Percentiles rank a stretch among this genome's conserved stretches.
These are phyloP conservation scores for Cercospora zeina DNA, from an alignment of 2,329 filamentous ascomycete genomes.

Conservation along the genomic window DNA sequence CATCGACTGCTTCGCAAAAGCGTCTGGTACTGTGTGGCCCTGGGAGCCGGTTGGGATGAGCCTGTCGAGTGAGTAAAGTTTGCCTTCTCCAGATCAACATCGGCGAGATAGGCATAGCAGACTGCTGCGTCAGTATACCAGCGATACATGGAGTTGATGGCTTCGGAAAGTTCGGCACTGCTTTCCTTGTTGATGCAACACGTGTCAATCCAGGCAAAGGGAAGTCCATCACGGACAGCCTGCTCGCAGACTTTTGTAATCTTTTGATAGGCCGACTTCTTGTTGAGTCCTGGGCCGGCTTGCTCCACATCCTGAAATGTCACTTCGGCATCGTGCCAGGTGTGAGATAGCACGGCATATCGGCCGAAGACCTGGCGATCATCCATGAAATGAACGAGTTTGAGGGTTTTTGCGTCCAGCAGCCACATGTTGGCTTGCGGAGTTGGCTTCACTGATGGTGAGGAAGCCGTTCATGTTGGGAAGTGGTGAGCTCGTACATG, in stretches of 20 bases:
- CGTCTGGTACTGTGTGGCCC: constrained; percentile 4
- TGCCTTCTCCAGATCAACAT: constrained; percentile 11
- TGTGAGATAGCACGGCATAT: constrained; percentile 28
- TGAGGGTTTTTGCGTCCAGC: constrained; percentile 14
- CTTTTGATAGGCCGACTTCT: constrained; percentile 20
- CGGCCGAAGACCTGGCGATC: constrained; percentile 13
- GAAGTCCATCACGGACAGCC: constrained; percentile 10
- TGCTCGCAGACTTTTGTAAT: constrained; percentile 18
- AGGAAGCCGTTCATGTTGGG: background rate
- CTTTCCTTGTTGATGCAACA: constrained; percentile 33
- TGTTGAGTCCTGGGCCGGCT: background rate
- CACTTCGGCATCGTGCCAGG: constrained; percentile 26
- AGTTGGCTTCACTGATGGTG: background rate
- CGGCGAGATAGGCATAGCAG: constrained; percentile 29
- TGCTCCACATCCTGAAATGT: constrained; percentile 21
- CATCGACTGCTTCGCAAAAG: constrained; percentile 18
- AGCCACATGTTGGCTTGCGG: constrained; percentile 23
- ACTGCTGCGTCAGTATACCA: constrained; percentile 25
- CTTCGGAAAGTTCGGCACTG: constrained; percentile 29
- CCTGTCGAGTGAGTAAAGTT: background rate
- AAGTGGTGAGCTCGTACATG: background rate
- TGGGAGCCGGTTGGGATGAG: background rate
- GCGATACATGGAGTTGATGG: constrained; percentile 30
- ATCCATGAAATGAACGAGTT: constrained; percentile 22
- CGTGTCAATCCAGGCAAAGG: constrained; percentile 22